Conservation (phyloP, 2,329 filamentous ascomycete genomes). For the Chaetomiaceae sp. region DNA sequence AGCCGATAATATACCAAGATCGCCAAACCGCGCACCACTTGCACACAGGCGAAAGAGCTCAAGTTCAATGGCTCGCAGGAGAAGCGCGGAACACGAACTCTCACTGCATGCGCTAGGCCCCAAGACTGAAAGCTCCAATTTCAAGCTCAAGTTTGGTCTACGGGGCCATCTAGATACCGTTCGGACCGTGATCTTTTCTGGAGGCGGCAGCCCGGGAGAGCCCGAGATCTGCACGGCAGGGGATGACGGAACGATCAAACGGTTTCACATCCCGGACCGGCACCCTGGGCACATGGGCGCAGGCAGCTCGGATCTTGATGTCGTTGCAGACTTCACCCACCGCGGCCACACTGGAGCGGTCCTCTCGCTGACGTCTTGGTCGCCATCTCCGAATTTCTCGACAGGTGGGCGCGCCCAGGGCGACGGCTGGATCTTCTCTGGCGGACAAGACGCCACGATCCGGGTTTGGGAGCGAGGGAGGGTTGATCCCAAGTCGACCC, state of each 20-base stretch:
- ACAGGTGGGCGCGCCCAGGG: conserved; percentile 83
- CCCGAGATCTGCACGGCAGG: conserved; percentile 95
- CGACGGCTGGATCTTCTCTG: conserved; percentile 98
- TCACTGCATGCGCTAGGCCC: conserved; percentile 45
- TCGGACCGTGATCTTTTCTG: conserved; percentile 91
- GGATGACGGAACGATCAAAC: conserved; percentile 92
- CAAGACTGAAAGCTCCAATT: conserved; percentile 67
- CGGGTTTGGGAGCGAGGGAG: conserved; percentile 93
- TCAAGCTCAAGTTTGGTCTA: conserved; percentile 89
- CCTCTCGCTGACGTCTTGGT: conserved; percentile 80
- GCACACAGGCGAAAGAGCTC: conserved; percentile 79
- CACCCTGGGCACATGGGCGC: conserved; percentile 47
- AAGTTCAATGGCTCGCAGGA: conserved; percentile 68
- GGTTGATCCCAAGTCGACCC: conserved; percentile 89
- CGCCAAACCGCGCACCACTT: conserved; percentile 63
- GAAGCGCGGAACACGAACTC: conserved; percentile 63
- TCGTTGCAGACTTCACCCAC: conserved; percentile 91
- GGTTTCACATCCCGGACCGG: conserved; percentile 90
- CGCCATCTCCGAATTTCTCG: conserved; percentile 80
- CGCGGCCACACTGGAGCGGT: conserved; percentile 89
- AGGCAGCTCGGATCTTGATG: conserved; percentile 73
- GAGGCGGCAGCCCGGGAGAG: conserved; percentile 89
- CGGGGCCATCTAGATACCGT: conserved; percentile 92
- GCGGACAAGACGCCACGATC: conserved; percentile 88
- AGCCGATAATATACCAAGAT: conserved; percentile 75